A percentile compares a stretch with the other conserved stretches of the same genome.
Conservation (phyloP, 2,329 filamentous ascomycete genomes). For the Fusarium musae region DNA sequence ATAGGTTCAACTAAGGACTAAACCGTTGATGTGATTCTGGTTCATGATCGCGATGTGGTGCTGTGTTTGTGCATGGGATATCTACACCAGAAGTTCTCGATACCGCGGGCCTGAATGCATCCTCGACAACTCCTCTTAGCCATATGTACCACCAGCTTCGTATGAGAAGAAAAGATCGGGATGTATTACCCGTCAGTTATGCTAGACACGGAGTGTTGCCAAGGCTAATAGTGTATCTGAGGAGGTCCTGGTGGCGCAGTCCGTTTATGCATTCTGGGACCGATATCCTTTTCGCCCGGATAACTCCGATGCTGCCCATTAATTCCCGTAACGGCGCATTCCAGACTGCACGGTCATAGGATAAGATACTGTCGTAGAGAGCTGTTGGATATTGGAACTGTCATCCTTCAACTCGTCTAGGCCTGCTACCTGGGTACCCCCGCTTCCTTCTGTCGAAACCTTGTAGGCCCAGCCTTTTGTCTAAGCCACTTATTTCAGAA, state of each 20-base stretch:
- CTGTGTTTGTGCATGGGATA: constrained; percentile 1
- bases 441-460: neutral
- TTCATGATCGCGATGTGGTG: neutral
- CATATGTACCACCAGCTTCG: neutral
- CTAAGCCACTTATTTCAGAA: constrained; percentile 46
- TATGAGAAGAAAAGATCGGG: neutral
- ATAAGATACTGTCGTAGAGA: constrained; percentile 16
- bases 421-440: constrained; percentile 16
- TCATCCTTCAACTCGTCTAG: constrained; percentile 29
- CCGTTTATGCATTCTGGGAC: neutral
- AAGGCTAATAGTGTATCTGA: constrained; percentile 9
- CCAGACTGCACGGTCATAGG: constrained; percentile 21
- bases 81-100: neutral
- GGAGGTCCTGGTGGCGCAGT: constrained; percentile 12
- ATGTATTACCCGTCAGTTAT: constrained; percentile 27
- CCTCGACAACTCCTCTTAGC: constrained; percentile 3
- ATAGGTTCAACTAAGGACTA: neutral
- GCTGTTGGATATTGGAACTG: constrained; percentile 18
- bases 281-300: constrained; percentile 14
- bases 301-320: constrained; percentile 29
- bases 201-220: constrained; percentile 5
- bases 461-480: constrained; percentile 31
- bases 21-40: neutral
- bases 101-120: constrained; percentile 14
- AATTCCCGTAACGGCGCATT: neutral